Conservation (phyloP, 2,329 filamentous ascomycete genomes). For the Colletotrichum scovillei region DNA sequence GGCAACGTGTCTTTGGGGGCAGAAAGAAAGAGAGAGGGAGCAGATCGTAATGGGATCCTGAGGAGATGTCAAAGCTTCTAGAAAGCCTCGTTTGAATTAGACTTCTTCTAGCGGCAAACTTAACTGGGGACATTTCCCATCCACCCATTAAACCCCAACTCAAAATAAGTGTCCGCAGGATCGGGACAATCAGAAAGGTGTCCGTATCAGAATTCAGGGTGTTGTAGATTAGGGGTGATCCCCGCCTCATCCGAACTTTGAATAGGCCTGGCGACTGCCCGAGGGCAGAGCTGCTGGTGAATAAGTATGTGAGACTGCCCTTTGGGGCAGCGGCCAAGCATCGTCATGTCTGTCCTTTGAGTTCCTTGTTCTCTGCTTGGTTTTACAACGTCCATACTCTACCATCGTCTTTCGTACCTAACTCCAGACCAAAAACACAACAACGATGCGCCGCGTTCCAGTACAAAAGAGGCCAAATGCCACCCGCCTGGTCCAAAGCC, state of each 20-base stretch:
- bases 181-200: background rate
- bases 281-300: background rate
- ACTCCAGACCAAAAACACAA: too few relatives aligned
- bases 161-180: background rate
- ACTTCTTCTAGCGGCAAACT: background rate
- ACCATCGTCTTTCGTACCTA: too few relatives aligned
- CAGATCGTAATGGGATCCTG: too few relatives aligned
- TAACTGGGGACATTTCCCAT: background rate
- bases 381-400: too few relatives aligned
- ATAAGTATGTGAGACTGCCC: too few relatives aligned
- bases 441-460: slow-evolving; percentile 2
- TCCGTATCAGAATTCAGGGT: background rate
- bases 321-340: too few relatives aligned
- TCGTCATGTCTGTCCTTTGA: too few relatives aligned
- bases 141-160: too few relatives aligned
- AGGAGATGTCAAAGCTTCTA: too few relatives aligned
- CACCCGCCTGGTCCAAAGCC: slow-evolving; percentile 16
- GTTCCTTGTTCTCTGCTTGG: too few relatives aligned
- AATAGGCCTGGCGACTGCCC: background rate
- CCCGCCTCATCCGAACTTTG: background rate
- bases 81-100: background rate
- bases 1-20: too few relatives aligned
- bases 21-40: background rate
- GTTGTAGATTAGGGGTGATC: background rate
- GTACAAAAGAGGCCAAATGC: background rate